These are phyloP conservation scores for Melanopsichium pennsylvanicum DNA, from an alignment of 1,284 basidiomycete genomes.

Conservation along the genomic window DNA sequence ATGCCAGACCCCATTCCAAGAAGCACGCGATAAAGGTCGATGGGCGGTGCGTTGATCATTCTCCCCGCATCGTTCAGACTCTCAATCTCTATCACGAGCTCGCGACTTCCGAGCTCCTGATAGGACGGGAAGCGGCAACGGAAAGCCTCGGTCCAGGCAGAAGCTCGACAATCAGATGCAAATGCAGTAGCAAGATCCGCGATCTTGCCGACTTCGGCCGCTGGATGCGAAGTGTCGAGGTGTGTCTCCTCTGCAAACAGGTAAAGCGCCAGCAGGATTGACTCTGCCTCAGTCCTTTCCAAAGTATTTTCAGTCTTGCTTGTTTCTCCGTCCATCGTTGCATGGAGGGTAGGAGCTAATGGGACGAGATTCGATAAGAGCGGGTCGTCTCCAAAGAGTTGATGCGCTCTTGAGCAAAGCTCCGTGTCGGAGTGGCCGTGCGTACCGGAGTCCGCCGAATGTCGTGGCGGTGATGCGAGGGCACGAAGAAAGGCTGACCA, in stretches of 20 bases:
- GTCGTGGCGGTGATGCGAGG: neutral
- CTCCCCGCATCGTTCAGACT: neutral
- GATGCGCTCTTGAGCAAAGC: constrained; percentile 1
- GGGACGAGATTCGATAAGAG: constrained; percentile 12
- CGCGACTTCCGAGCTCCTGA: neutral
- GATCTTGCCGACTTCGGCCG: neutral
- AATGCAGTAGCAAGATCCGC: neutral
- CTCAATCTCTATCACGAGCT: no score
- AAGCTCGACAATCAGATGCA: neutral
- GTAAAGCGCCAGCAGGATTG: constrained; percentile 29
- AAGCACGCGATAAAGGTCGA: constrained; percentile 15
- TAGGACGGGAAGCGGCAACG: constrained; percentile 1
- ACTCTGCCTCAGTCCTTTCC: constrained; percentile 2
- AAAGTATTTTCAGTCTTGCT: neutral
- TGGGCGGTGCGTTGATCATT: constrained; percentile 2
- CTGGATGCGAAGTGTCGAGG: constrained; percentile 19
- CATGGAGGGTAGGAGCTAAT: neutral
- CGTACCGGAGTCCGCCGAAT: no score
- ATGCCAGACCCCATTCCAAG: constrained; percentile 1
- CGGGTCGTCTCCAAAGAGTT: constrained; percentile 12
- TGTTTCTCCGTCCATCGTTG: neutral
- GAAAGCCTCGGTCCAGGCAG: constrained; percentile 12
- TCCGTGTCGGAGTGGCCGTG: neutral
- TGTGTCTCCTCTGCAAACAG: constrained; percentile 47
- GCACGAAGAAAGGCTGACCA: constrained; percentile 10